Evolutionary conservation across 495 filamentous ascomycete species (phyloP), one percentile per base, ranked within the genome.

Genomic region (Glonium stellatum): DNA sequence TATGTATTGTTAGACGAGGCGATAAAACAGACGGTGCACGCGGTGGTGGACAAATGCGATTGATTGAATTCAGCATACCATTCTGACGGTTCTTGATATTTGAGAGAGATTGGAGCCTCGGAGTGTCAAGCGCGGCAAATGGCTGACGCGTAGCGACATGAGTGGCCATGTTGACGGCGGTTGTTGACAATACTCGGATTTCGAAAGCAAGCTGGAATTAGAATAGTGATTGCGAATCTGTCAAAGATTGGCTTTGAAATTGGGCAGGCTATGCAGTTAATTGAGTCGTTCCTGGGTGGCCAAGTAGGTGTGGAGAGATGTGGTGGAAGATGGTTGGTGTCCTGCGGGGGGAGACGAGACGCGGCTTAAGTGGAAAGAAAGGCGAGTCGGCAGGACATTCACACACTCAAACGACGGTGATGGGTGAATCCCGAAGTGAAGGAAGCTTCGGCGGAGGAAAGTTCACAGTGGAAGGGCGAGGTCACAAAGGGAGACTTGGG

Each of bases 81-180:
- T 81, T 79, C 64, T 81, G 79, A 53, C 78, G 66, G 65, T 84
- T 84, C 65, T 79, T 79, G 44, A 76, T 67, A 70, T 76, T 83
- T 60, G 77, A 65, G 54, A 83, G 67, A 53, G 76, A 64, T 56
- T 78, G 78, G 63, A 75, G 66, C 51, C 73, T 68, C 41, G 72
- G 61, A 58, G 54, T 70, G 62, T 71, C 73, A 27, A 75, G 54
- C 19, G 66, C 69, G 58, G 67, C 73, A 58, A 75, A 74, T 12
- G 73, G 73, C 67, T 73, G 72, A 49, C 73, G 65, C 55, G 67
- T 63, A 50, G 66, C 64, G 34, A 65, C 57, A 50, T 63, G 63
- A 41, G 68, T 60, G 5, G 72, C 63, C 72, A 74, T 73, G 25
- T 18, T 42, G 19, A n/a, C n/a, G 22, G 41, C 23, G 5, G 9